phyloP scores from a whole-genome alignment of 129 eudicot species.

The Chrysanthemum makinoi region DNA sequence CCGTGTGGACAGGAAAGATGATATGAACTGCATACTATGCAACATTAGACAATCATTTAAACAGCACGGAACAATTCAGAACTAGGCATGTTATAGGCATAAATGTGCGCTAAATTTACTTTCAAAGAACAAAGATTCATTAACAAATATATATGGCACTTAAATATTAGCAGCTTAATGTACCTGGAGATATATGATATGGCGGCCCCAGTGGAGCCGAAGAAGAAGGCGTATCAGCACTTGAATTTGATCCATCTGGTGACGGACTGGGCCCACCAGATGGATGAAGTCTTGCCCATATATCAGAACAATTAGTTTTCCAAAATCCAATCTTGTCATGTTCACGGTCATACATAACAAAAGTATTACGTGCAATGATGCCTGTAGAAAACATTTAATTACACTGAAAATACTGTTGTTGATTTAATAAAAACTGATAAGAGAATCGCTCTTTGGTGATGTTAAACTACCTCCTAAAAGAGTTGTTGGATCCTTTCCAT shows the following conservation, averaged over 20 bases:
- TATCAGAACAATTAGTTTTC: conserved; percentile 97
- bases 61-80: neutral
- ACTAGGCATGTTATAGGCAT: neutral
- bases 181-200: conserved; percentile 53
- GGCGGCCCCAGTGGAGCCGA: conserved; percentile 53
- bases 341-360: conserved; percentile 93
- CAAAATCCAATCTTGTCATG: conserved; percentile 90
- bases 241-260: conserved; percentile 34
- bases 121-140: too few species aligned
- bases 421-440: neutral
- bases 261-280: conserved; percentile 47
- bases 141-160: neutral
- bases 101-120: neutral
- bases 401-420: neutral
- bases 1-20: neutral
- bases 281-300: conserved; percentile 72
- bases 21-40: conserved; percentile 3
- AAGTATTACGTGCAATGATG: conserved; percentile 84
- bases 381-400: conserved; percentile 43
- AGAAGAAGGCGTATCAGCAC: conserved; percentile 44
- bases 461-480: conserved; percentile 79
- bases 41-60: neutral
- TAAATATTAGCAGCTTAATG: conserved; percentile 10
- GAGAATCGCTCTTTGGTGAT: conserved; percentile 4
- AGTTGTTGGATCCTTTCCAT: conserved; percentile 96